Evolutionary conservation across 805 yeast genomes (phyloP).

Genomic region (Metschnikowia borealis): DNA sequence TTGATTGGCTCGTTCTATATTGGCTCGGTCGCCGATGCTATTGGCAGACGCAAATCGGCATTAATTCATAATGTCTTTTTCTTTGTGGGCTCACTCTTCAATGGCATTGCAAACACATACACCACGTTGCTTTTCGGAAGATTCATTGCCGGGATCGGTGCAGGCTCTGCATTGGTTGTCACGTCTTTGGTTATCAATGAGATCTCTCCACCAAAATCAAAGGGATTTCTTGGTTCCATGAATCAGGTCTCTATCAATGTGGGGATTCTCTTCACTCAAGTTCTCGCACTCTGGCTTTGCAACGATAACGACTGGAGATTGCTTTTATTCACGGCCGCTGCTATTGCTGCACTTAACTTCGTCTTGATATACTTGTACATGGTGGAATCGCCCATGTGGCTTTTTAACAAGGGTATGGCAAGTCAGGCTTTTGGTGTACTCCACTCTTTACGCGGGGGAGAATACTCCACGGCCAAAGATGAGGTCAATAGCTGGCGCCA

Average conservation of each 20-base stretch:
- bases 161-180: constrained; percentile 83
- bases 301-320: constrained; percentile 67
- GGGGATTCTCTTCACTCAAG: constrained; percentile 81
- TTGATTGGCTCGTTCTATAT: constrained; percentile 68
- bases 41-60: constrained; percentile 59
- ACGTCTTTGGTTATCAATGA: constrained; percentile 82
- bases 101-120: constrained; percentile 47
- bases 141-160: constrained; percentile 75
- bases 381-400: constrained; percentile 85
- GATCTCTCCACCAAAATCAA: constrained; percentile 61
- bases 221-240: constrained; percentile 85
- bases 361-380: constrained; percentile 36
- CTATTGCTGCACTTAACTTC: constrained; percentile 50
- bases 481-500: constrained; percentile 38
- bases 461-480: constrained; percentile 27
- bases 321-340: constrained; percentile 58
- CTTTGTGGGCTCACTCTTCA: constrained; percentile 59
- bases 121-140: constrained; percentile 58
- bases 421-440: constrained; percentile 38
- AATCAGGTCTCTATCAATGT: constrained; percentile 81
- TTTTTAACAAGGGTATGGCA: constrained; percentile 45
- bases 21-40: constrained; percentile 57
- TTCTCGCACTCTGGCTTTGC: constrained; percentile 66
- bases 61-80: constrained; percentile 49
- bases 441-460: constrained; percentile 39